Base-by-base conservation (phyloP, 768 basidiomycete genomes). In the Phaffia australis region DNA sequence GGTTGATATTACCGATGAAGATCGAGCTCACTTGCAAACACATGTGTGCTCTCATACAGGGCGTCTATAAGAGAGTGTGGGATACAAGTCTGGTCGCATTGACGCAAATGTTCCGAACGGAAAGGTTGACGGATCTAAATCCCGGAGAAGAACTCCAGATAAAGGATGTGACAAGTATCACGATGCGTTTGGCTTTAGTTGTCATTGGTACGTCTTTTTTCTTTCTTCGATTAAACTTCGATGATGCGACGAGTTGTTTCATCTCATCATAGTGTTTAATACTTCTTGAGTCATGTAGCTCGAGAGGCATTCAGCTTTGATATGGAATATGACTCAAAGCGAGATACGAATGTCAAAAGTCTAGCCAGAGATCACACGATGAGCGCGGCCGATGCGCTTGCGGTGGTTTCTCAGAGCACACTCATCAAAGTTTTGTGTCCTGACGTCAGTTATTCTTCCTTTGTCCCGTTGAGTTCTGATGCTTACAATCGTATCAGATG, bases 241-340 rank as follows among this genome's bases (percentile, higher is more conserved):
- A 27, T n/a, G 6, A 21, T 4, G 19, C 23, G 29, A 29, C 49
- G 48, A 25, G 49, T 15, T 7, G 3, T 16, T 1, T 35, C 55
- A 50, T 63, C 47, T 35, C 35, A 9, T 47, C 15, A 29, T 16
- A 32, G 25, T 27, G 25, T 5, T 25, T n/a, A 5, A 21, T 8
- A 27, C 16, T 25, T 27, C 16, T 8, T 18, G 16, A 32, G 23
- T 7, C 3, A 7, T 30, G 2, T 21, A 64, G 64, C 49, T 6
- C 56, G 64, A 16, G 64, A 56, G 16, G 64, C 64, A 1, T 65
- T 65, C 47, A 58, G n/a, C 30, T 32, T 65, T 18, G 32, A 56
- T 1, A 65, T 65, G 64, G 15, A 21, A 1, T 65, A 50, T 42
- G 11, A 42, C 11, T 11, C 35, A 50, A 56, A 65, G 19, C 42